phyloP scores from a whole-genome alignment of 2,329 filamentous ascomycete species.

The Hypoxylon sp. region DNA sequence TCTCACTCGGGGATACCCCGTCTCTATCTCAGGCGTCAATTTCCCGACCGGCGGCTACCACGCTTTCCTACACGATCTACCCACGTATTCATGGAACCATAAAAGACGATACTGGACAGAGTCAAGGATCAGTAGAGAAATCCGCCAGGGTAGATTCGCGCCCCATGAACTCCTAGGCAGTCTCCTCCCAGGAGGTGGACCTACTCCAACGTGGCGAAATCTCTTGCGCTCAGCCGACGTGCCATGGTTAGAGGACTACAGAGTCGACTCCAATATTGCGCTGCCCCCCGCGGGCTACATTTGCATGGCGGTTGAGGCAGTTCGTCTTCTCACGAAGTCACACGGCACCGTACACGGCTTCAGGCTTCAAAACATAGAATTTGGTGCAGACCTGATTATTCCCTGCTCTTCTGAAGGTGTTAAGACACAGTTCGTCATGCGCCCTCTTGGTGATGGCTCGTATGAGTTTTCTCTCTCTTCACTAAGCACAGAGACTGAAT shows the following conservation, averaged over 20 bases:
- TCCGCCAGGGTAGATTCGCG: constrained; percentile 48
- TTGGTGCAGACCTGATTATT: constrained; percentile 37
- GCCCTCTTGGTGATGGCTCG: background rate
- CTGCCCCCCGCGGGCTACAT: constrained; percentile 58
- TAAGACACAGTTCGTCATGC: background rate
- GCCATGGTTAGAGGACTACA: constrained; percentile 63
- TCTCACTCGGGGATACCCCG: constrained; percentile 42
- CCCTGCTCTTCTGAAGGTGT: background rate
- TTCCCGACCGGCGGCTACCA: constrained; percentile 27
- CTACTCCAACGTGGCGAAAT: constrained; percentile 49
- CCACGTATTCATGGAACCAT: constrained; percentile 62
- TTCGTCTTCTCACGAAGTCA: background rate
- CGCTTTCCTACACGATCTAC: constrained; percentile 54
- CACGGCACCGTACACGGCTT: background rate
- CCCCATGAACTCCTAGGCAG: constrained; percentile 57
- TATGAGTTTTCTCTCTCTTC: background rate
- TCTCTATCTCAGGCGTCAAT: constrained; percentile 26
- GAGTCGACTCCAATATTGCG: constrained; percentile 53
- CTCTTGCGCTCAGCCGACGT: constrained; percentile 49
- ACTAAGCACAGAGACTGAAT: background rate
- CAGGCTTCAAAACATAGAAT: constrained; percentile 40
- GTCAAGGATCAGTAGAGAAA: constrained; percentile 48
- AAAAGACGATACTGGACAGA: constrained; percentile 55
- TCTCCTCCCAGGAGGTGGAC: constrained; percentile 24
- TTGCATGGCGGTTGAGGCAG: constrained; percentile 41